These are phyloP conservation scores for Trichoderma atrobrunneum DNA, from an alignment of 2,329 filamentous ascomycete species.

Conservation along the genomic window DNA sequence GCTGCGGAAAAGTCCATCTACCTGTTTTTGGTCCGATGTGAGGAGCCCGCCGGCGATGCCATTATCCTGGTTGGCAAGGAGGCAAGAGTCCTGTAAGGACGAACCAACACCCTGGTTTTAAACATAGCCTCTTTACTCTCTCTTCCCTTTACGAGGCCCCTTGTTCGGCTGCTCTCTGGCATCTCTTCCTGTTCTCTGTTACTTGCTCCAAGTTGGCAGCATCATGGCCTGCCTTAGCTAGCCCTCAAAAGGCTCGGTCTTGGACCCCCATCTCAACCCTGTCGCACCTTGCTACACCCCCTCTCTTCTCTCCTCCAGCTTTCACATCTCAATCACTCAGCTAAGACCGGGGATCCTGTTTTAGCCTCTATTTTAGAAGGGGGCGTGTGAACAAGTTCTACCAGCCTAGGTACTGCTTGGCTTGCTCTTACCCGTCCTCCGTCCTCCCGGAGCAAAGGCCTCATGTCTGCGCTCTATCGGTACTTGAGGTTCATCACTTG, in stretches of 20 bases:
- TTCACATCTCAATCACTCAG: constrained; percentile 6
- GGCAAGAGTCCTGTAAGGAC: constrained; percentile 1
- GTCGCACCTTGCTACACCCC: not conserved
- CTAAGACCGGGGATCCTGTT: constrained; percentile 4
- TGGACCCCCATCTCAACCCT: not conserved
- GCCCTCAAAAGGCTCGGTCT: not conserved
- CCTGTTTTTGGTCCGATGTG: constrained; percentile 4
- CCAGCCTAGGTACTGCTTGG: not conserved
- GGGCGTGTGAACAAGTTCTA: not conserved
- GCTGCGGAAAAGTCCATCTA: not conserved
- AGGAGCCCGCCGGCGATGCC: not conserved
- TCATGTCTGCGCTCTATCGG: not conserved
- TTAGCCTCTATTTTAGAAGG: constrained; percentile 7
- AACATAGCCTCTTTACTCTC: not conserved
- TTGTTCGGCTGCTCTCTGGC: not conserved
- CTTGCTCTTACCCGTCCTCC: not conserved
- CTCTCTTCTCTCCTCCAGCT: not conserved
- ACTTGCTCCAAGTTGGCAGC: not conserved
- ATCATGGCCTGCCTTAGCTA: not conserved
- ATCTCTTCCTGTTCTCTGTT: not conserved
- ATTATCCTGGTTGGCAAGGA: not conserved
- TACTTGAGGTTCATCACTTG: not conserved
- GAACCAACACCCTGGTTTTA: constrained; percentile 8
- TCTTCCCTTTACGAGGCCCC: not conserved
- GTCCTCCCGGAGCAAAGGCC: not conserved